Percentiles rank a stretch among this genome's conserved stretches.
phyloP scores from a whole-genome alignment of 371 early-diverging fungal genomes.

The Nematocida ironsii region DNA sequence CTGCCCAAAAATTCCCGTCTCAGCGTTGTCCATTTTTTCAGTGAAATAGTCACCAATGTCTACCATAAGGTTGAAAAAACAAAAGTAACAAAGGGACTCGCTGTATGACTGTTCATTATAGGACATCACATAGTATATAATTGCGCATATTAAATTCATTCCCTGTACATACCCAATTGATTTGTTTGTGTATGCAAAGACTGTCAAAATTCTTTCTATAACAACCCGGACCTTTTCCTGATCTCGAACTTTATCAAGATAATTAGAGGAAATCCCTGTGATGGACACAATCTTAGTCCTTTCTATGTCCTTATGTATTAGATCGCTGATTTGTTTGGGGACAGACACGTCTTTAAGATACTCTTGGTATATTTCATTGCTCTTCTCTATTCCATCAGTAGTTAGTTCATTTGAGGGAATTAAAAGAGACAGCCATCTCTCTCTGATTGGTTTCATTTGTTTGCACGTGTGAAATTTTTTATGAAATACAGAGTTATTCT shows the following conservation, averaged over 20 bases:
- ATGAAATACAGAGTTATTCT: constrained; percentile 43
- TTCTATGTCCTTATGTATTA: constrained; percentile 43
- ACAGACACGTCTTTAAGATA: background rate
- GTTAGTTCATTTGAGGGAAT: background rate
- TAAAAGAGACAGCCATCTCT: constrained; percentile 19
- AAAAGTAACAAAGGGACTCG: constrained; percentile 68
- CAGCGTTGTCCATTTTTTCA: constrained; percentile 58
- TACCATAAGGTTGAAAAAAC: constrained; percentile 69
- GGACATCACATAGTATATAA: constrained; percentile 68
- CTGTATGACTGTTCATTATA: constrained; percentile 56
- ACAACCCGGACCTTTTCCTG: constrained; percentile 33
- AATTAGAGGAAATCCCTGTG: background rate
- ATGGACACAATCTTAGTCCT: constrained; percentile 8
- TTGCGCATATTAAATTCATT: constrained; percentile 66
- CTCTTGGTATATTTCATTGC: background rate
- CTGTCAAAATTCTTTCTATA: constrained; percentile 63
- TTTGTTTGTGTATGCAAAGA: constrained; percentile 60
- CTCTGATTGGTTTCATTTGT: background rate
- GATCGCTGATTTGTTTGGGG: background rate
- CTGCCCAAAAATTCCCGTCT: constrained; percentile 59
- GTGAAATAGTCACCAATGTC: constrained; percentile 68
- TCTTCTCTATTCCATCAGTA: background rate
- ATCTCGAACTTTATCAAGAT: background rate
- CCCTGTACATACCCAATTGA: constrained; percentile 71
- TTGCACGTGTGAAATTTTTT: constrained; percentile 19